Evolutionary conservation across 768 basidiomycete species (phyloP), one percentile per base, ranked within the genome.

Genomic region (Leucosporidium scottii): DNA sequence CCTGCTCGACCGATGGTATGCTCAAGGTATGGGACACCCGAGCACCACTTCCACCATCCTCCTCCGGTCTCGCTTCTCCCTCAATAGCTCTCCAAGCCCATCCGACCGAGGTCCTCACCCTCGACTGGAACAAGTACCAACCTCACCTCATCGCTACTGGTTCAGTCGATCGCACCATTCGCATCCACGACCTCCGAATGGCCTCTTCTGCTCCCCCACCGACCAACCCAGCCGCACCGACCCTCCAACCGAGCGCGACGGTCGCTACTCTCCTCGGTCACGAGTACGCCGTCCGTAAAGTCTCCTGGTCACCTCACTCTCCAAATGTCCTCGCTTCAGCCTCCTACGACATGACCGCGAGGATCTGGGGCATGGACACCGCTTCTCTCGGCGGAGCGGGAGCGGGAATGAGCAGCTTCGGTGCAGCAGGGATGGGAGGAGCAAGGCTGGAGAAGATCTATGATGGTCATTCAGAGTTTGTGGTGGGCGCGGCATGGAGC

Each of bases 261-360:
- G 66, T 75, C 28, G 66, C 75, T 23, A 85, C 86, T 67, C 78
- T 93, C 17, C 79, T 84, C 5, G 92, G 92, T 9, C 92, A 94
- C 74, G 91, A 93, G 78, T 93, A 91, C 75, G 92, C 92, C 3
- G 85, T 93, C 54, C 82, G 92, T 51, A 89, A 89, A 76, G 84
- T 94, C 5, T 88, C 90, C 70, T 94, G 92, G 91, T 72, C 67
- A 2, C 78, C 79, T 8, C 75, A 79, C 61, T 63, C 69, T 10
- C 20, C 65, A 4, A 65, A 75, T 54, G 39, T 77, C 7, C 61
- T 82, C 28, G 80, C 81, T 13, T 84, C 83, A 44, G 83, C 84
- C 49, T 87, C 88, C 74, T 93, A 97, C 79, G 94, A 98, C 76
- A 98, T 97, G 94, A 92, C 92, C 1, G 91, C 88, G 78, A 82